A percentile compares a stretch with the other conserved stretches of the same genome.
These are phyloP conservation scores for Hypocrella siamensis DNA, from an alignment of 2,329 filamentous ascomycete species.

Conservation along the genomic window DNA sequence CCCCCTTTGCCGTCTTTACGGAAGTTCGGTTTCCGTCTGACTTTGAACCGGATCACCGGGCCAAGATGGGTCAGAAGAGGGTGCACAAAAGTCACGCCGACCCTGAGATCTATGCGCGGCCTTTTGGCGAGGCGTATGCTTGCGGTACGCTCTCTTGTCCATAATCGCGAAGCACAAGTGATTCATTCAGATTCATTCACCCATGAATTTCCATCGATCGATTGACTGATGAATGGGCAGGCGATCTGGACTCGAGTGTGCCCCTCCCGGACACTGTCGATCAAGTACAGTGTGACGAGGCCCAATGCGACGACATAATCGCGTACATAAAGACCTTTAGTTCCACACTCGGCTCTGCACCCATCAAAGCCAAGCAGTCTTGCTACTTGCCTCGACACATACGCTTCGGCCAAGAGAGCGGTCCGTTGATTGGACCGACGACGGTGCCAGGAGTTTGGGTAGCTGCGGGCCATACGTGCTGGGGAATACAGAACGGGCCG, in stretches of 20 bases:
- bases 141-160: constrained; percentile 42
- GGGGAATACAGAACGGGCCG: constrained; percentile 94
- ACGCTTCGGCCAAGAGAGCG: constrained; percentile 40
- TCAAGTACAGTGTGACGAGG: constrained; percentile 58
- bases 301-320: constrained; percentile 70
- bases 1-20: constrained; percentile 70
- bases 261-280: constrained; percentile 64
- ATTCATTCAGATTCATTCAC: too few species aligned
- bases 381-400: constrained; percentile 81
- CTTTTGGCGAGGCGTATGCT: constrained; percentile 79
- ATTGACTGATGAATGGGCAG: constrained; percentile 18
- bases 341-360: constrained; percentile 48
- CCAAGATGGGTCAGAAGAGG: constrained; percentile 30
- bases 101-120: constrained; percentile 87
- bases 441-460: constrained; percentile 59
- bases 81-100: constrained; percentile 49
- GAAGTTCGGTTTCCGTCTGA: constrained; percentile 58
- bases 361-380: constrained; percentile 65
- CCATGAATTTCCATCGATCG: too few species aligned
- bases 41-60: constrained; percentile 38
- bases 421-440: constrained; percentile 65
- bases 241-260: constrained; percentile 61
- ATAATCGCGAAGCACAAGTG: too few species aligned
- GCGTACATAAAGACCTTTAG: constrained; percentile 58
- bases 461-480: constrained; percentile 87